Evolutionary conservation across 2,329 filamentous ascomycete genomes (phyloP).

Genomic region (Aspergillus eucalypticola): DNA sequence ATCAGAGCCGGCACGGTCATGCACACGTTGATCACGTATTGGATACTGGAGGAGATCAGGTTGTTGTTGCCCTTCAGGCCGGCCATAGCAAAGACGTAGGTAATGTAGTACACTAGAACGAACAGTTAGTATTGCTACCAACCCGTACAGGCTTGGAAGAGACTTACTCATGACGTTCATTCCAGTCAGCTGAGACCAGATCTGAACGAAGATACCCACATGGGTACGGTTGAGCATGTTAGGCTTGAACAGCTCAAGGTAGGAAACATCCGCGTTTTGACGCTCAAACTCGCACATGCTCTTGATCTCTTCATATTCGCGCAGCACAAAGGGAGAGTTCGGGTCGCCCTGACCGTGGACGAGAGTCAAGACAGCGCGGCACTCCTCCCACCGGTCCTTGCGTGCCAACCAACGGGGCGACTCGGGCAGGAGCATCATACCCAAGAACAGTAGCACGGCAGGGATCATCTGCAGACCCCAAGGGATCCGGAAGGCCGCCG

Average conservation of each 20-base stretch:
- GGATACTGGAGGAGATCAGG: slow-evolving; percentile 67
- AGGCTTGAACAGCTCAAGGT: slow-evolving; percentile 70
- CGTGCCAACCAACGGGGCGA: slow-evolving; percentile 65
- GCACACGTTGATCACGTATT: slow-evolving; percentile 76
- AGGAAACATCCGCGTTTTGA: slow-evolving; percentile 67
- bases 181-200: slow-evolving; percentile 74
- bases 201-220: slow-evolving; percentile 71
- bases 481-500: slow-evolving; percentile 62
- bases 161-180: slow-evolving; percentile 1
- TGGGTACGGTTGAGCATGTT: slow-evolving; percentile 72
- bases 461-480: slow-evolving; percentile 68
- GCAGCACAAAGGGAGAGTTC: slow-evolving; percentile 64
- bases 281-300: slow-evolving; percentile 73
- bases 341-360: slow-evolving; percentile 67
- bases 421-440: slow-evolving; percentile 55
- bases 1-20: slow-evolving; percentile 78
- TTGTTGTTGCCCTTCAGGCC: slow-evolving; percentile 60
- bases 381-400: slow-evolving; percentile 60
- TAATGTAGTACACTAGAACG: slow-evolving; percentile 61
- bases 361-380: slow-evolving; percentile 51
- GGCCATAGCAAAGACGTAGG: slow-evolving; percentile 68
- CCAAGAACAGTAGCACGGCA: slow-evolving; percentile 58
- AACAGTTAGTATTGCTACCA: neutral
- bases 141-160: neutral
- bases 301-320: slow-evolving; percentile 72